A percentile compares a stretch with the other conserved stretches of the same genome.
These are phyloP conservation scores for Saccharomycopsis fermentans DNA, from an alignment of 805 yeast species.

Conservation along the genomic window DNA sequence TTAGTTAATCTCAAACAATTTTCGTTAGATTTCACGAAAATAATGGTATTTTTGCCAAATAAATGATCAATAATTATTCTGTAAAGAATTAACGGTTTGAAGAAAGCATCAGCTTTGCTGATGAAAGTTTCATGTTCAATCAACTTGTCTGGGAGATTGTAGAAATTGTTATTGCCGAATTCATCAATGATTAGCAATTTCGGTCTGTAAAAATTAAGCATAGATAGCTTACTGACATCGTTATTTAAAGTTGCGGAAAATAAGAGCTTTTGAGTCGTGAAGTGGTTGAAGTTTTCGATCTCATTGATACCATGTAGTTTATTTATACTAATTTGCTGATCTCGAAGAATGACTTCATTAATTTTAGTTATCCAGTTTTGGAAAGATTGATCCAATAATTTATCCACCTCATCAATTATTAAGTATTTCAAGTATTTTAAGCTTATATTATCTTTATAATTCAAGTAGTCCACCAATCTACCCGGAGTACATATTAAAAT, in stretches of 20 bases:
- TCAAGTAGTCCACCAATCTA: conserved; percentile 66
- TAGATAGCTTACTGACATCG: conserved; percentile 77
- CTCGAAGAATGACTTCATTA: conserved; percentile 26
- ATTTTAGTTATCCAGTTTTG: conserved; percentile 78
- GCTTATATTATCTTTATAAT: conserved; percentile 28
- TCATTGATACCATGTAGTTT: conserved; percentile 26
- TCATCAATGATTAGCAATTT: conserved; percentile 64
- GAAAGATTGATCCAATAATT: conserved; percentile 75
- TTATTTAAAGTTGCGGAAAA: conserved; percentile 93
- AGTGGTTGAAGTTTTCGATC: conserved; percentile 21
- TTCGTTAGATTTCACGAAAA: conserved; percentile 77
- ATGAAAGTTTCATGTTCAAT: conserved; percentile 23
- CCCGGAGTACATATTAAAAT: conserved; percentile 69
- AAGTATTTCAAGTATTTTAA: conserved; percentile 48
- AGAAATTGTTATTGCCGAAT: conserved; percentile 27
- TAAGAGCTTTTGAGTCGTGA: conserved; percentile 50
- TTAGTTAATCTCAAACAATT: conserved; percentile 71
- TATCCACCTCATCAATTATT: conserved; percentile 75
- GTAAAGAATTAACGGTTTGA: conserved; percentile 68
- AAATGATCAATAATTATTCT: conserved; percentile 37
- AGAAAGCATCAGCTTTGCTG: conserved; percentile 23
- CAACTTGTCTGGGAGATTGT: conserved; percentile 31
- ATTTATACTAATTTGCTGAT: conserved; percentile 24
- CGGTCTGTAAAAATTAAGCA: conserved; percentile 62
- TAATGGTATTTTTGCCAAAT: conserved; percentile 34